These are phyloP conservation scores for Polytrichum formosum DNA, from an alignment of 225 moss, liverwort and hornwort genomes.

Conservation along the genomic window DNA sequence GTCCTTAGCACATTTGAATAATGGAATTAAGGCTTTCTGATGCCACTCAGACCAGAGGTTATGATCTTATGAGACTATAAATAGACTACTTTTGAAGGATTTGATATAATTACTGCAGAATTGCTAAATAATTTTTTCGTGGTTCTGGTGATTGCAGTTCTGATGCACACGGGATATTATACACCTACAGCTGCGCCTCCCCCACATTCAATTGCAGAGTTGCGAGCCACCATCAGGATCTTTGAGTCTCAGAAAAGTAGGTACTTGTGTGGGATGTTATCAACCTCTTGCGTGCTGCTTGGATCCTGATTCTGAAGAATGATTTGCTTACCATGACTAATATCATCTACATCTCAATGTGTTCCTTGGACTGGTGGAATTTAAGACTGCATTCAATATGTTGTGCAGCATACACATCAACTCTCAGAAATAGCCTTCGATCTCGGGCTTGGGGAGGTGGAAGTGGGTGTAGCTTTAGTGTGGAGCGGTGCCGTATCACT, in stretches of 20 bases:
- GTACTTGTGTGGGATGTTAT: slow-evolving; percentile 1
- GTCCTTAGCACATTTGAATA: too few species aligned
- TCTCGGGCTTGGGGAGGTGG: slow-evolving; percentile 96
- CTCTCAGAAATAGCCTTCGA: slow-evolving; percentile 76
- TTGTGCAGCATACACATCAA: slow-evolving; percentile 68
- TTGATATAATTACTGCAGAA: too few species aligned
- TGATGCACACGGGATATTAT: slow-evolving; percentile 96
- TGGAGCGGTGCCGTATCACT: slow-evolving; percentile 77
- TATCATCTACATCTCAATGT: too few species aligned
- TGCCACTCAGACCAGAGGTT: too few species aligned
- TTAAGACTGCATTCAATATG: not conserved
- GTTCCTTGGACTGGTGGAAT: too few species aligned
- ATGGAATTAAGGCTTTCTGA: too few species aligned
- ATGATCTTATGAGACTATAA: too few species aligned
- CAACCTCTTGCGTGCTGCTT: not conserved
- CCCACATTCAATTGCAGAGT: slow-evolving; percentile 63
- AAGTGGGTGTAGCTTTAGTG: slow-evolving; percentile 84
- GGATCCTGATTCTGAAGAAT: too few species aligned
- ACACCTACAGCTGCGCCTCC: slow-evolving; percentile 69
- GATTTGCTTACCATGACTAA: too few species aligned
- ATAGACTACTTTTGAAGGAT: too few species aligned
- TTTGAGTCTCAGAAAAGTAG: slow-evolving; percentile 69
- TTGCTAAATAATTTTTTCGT: slow-evolving; percentile 6
- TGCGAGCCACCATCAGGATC: slow-evolving; percentile 72
- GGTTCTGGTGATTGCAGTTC: slow-evolving; percentile 40